Conservation (phyloP, 306 rosid genomes). For the Mimosa pudica region DNA sequence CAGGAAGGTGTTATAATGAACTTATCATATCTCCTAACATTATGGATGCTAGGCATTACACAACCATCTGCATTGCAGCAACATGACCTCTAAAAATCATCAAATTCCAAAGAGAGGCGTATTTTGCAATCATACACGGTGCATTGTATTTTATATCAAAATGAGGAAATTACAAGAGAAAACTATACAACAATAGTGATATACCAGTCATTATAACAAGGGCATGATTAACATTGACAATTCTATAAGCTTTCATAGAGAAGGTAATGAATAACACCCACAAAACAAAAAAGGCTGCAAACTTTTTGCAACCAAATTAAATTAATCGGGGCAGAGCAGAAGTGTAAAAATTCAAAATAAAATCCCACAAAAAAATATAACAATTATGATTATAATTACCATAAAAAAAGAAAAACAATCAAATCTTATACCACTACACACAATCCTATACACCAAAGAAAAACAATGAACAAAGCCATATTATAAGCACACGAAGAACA, state of each 20-base stretch:
- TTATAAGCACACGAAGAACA: slow-evolving; percentile 23
- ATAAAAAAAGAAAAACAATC: slow-evolving; percentile 31
- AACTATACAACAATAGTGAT: slow-evolving; percentile 28
- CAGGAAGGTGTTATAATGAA: slow-evolving; percentile 10
- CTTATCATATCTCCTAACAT: neutral
- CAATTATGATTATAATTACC: slow-evolving; percentile 28
- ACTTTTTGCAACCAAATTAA: slow-evolving; percentile 54
- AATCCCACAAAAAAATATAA: slow-evolving; percentile 43
- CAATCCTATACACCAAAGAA: slow-evolving; percentile 74
- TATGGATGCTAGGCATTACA: neutral
- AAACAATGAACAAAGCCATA: slow-evolving; percentile 38
- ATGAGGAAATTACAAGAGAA: slow-evolving; percentile 32
- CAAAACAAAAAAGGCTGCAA: slow-evolving; percentile 40
- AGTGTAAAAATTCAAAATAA: slow-evolving; percentile 45
- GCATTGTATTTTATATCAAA: slow-evolving; percentile 16
- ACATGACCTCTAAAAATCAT: neutral
- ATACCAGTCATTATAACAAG: slow-evolving; percentile 43
- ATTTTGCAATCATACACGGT: slow-evolving; percentile 19
- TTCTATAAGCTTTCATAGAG: slow-evolving; percentile 23
- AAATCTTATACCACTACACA: slow-evolving; percentile 68
- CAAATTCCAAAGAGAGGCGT: slow-evolving; percentile 8
- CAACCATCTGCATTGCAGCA: neutral
- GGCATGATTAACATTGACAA: slow-evolving; percentile 45
- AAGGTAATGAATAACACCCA: slow-evolving; percentile 19
- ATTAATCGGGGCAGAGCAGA: slow-evolving; percentile 52